Percentiles rank a stretch among this genome's conserved stretches.
Conservation (phyloP, 345 rosid genomes). For the Laguncularia racemosa region DNA sequence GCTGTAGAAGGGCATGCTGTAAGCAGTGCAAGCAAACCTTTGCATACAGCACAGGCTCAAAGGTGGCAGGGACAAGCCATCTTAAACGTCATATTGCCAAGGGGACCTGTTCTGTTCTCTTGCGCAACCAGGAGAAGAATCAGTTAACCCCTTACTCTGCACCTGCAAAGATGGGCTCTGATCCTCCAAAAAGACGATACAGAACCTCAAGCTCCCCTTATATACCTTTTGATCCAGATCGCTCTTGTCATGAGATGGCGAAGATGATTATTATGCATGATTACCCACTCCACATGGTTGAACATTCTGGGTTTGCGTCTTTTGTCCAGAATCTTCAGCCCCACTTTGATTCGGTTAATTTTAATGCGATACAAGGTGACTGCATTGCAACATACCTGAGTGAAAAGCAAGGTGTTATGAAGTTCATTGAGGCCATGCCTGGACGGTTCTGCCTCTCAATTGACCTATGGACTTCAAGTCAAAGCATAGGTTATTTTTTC, state of each 20-base stretch:
- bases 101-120: constrained; percentile 72
- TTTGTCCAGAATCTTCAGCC: constrained; percentile 83
- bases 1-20: constrained; percentile 82
- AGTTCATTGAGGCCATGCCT: constrained; percentile 56
- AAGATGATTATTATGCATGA: constrained; percentile 85
- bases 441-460: constrained; percentile 70
- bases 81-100: constrained; percentile 89
- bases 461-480: constrained; percentile 69
- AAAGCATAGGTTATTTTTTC: constrained; percentile 64
- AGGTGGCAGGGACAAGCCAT: constrained; percentile 96
- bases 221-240: constrained; percentile 62
- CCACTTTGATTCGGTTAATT: constrained; percentile 54
- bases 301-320: constrained; percentile 64
- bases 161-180: constrained; percentile 31
- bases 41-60: constrained; percentile 91
- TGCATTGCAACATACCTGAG: constrained; percentile 76
- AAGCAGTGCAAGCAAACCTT: constrained; percentile 94
- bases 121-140: constrained; percentile 39
- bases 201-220: constrained; percentile 39
- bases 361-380: constrained; percentile 81
- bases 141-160: constrained; percentile 38
- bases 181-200: constrained; percentile 64
- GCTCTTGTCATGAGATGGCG: constrained; percentile 68
- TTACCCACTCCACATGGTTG: constrained; percentile 90
- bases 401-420: constrained; percentile 75